These are phyloP conservation scores for Epichloe amarillans DNA, from an alignment of 2,329 filamentous ascomycete species.

Conservation along the genomic window DNA sequence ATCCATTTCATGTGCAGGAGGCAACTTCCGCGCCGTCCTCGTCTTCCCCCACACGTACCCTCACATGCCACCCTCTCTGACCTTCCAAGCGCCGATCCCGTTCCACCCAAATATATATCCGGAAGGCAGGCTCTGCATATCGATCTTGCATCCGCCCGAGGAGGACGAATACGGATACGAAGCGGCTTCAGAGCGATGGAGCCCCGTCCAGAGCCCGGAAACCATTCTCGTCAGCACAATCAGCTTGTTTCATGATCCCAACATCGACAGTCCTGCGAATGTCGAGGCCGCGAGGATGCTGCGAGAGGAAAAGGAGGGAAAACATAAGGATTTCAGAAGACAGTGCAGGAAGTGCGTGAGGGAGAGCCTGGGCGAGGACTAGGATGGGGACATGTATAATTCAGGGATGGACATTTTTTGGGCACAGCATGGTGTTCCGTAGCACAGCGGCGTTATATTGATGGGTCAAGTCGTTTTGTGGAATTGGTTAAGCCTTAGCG, in stretches of 20 bases:
- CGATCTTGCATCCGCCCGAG: constrained; percentile 87
- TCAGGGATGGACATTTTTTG: not conserved
- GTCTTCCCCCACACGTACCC: constrained; percentile 79
- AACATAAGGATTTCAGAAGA: constrained; percentile 60
- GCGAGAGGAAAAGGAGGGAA: constrained; percentile 57
- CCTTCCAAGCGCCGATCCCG: constrained; percentile 67
- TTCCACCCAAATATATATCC: constrained; percentile 95
- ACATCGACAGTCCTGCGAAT: constrained; percentile 92
- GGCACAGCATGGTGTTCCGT: not conserved
- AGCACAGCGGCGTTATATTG: not conserved
- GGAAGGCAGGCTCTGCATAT: constrained; percentile 84
- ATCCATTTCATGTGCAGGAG: constrained; percentile 40
- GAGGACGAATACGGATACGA: constrained; percentile 95
- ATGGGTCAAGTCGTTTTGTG: not conserved
- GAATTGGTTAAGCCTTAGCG: not conserved
- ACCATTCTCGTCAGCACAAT: constrained; percentile 88
- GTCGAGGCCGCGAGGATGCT: constrained; percentile 83
- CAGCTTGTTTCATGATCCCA: constrained; percentile 81
- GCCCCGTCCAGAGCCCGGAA: constrained; percentile 91
- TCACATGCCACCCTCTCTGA: constrained; percentile 74
- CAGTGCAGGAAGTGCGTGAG: constrained; percentile 66
- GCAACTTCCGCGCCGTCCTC: constrained; percentile 79
- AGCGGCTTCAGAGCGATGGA: constrained; percentile 79
- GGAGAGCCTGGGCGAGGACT: constrained; percentile 67
- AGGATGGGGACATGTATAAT: not conserved